Conservation (phyloP, 164 flowering plant genomes). For the Cinnamomum chago region DNA sequence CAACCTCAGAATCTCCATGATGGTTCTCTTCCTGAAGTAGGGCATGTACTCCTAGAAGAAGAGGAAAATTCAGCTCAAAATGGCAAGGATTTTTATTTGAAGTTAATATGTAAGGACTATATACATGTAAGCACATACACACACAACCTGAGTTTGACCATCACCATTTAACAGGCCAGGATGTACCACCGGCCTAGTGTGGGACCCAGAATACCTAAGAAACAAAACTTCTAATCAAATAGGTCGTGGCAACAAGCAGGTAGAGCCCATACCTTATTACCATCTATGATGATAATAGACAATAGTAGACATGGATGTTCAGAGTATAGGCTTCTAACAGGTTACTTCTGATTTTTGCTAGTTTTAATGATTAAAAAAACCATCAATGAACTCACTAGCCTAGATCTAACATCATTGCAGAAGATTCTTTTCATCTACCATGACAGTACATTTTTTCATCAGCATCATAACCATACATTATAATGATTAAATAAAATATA, state of each 20-base stretch:
- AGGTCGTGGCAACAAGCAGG: not conserved
- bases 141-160: not conserved
- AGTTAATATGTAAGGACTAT: no score
- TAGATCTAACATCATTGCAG: not conserved
- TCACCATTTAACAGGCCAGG: no score
- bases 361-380: not conserved
- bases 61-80: not conserved
- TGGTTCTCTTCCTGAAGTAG: constrained; percentile 79
- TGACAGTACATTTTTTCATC: not conserved
- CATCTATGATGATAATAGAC: not conserved
- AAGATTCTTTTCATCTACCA: not conserved
- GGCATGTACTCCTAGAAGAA: constrained; percentile 75
- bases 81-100: not conserved
- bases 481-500: not conserved
- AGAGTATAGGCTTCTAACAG: not conserved
- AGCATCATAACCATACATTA: not conserved
- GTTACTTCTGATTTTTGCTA: not conserved
- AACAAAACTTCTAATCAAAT: not conserved
- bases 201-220: not conserved
- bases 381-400: not conserved
- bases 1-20: constrained; percentile 71
- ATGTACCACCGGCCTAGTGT: no score
- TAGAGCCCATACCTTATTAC: not conserved
- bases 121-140: not conserved
- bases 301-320: no score